A percentile compares a stretch with the other conserved stretches of the same genome.
These are phyloP conservation scores for Neofusicoccum sp. DNA, from an alignment of 2,329 filamentous ascomycete genomes.

Conservation along the genomic window DNA sequence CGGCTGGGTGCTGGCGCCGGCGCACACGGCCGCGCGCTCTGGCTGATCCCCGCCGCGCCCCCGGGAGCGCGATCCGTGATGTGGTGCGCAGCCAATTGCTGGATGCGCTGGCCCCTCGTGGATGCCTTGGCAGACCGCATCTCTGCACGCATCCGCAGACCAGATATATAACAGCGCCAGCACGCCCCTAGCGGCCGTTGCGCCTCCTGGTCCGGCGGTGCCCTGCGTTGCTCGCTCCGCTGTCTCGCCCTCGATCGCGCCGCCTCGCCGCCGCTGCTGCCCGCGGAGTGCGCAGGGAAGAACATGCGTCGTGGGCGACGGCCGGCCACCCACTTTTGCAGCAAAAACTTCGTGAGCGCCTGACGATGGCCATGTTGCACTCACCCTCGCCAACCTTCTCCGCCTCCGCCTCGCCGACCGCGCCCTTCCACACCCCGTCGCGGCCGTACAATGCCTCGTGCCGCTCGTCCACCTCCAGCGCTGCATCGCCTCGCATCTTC, in stretches of 20 bases:
- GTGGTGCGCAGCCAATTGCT: conserved; percentile 5
- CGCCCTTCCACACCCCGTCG: conserved; percentile 33
- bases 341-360: conserved; percentile 14
- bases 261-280: neutral
- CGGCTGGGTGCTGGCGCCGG: neutral
- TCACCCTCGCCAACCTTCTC: conserved; percentile 38
- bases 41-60: conserved; percentile 3
- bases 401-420: conserved; percentile 36
- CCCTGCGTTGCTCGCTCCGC: conserved; percentile 12
- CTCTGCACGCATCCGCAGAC: neutral
- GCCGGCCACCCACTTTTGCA: conserved; percentile 10
- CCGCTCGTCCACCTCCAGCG: conserved; percentile 30
- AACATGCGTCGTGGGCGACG: conserved; percentile 17
- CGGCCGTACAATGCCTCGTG: conserved; percentile 35
- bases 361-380: conserved; percentile 24
- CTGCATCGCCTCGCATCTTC: conserved; percentile 34
- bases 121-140: conserved; percentile 11
- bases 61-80: conserved; percentile 5
- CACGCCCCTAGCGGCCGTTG: neutral
- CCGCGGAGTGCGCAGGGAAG: conserved; percentile 9
- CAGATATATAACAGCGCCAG: conserved; percentile 8
- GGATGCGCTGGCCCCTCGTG: conserved; percentile 4
- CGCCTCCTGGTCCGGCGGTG: neutral
- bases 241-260: conserved; percentile 10
- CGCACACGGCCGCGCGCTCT: neutral